phyloP scores from a whole-genome alignment of 2,329 filamentous ascomycete genomes.

The Neofusicoccum parvum region DNA sequence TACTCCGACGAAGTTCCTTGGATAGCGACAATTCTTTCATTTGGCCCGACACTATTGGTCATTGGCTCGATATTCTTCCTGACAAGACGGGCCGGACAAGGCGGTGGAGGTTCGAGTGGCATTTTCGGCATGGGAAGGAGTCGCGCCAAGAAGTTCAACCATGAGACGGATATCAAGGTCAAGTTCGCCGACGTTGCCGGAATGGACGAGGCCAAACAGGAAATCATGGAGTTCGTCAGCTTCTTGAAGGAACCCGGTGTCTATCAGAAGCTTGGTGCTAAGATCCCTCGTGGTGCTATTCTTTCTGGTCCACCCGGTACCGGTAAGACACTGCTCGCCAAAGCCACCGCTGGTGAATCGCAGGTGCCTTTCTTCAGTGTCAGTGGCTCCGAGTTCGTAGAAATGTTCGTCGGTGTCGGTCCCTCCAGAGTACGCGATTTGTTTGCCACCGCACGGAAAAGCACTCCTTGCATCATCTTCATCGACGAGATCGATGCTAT shows the following conservation, averaged over 20 bases:
- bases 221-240: constrained; percentile 99
- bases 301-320: constrained; percentile 97
- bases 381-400: constrained; percentile 97
- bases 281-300: constrained; percentile 96
- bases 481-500: constrained; percentile 99
- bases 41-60: constrained; percentile 84
- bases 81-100: constrained; percentile 72
- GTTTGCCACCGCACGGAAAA: constrained; percentile 92
- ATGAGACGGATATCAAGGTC: constrained; percentile 93
- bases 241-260: constrained; percentile 92
- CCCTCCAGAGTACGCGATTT: constrained; percentile 92
- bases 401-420: constrained; percentile 99
- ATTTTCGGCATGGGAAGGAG: constrained; percentile 97
- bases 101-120: constrained; percentile 63
- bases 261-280: constrained; percentile 92
- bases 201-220: constrained; percentile 95
- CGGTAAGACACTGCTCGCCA: constrained; percentile 95
- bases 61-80: constrained; percentile 82
- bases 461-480: constrained; percentile 97
- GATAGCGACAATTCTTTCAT: constrained; percentile 72
- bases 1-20: constrained; percentile 77
- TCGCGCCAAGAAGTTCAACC: constrained; percentile 95
- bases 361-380: constrained; percentile 98
- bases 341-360: constrained; percentile 96
- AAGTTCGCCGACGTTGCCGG: constrained; percentile 97